These are phyloP conservation scores for Guadua angustifolia DNA, from an alignment of 176 grass and related monocot genomes.

Conservation along the genomic window DNA sequence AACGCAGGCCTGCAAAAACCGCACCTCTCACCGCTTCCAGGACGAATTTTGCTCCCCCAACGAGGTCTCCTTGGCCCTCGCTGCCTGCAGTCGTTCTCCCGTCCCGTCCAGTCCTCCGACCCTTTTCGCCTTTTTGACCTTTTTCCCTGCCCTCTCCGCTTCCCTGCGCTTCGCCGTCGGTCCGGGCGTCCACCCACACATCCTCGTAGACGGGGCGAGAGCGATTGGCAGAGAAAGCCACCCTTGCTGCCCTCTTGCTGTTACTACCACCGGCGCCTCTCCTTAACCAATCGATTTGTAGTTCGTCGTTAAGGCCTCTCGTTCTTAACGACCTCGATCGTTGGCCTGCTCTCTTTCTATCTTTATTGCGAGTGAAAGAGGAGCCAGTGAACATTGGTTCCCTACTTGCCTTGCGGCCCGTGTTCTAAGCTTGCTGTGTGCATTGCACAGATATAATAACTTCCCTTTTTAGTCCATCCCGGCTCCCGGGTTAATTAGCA, in stretches of 20 bases:
- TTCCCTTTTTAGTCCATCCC: neutral
- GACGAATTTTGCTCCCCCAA: no score
- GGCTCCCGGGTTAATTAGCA: neutral
- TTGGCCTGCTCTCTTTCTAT: neutral
- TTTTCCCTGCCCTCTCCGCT: no score
- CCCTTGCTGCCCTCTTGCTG: neutral
- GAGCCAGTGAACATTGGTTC: neutral
- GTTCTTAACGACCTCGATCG: neutral
- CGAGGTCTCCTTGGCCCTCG: no score
- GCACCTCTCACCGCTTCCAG: no score
- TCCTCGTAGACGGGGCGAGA: neutral
- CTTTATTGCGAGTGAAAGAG: neutral
- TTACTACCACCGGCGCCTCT: neutral
- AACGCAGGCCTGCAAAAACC: no score
- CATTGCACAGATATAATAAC: slow-evolving; percentile 11
- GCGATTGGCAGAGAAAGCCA: neutral
- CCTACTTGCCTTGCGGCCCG: neutral
- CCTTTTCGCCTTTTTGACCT: neutral
- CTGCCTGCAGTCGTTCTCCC: no score
- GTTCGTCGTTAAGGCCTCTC: neutral
- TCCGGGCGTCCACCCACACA: neutral
- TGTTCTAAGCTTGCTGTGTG: slow-evolving; percentile 20
- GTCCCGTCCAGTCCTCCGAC: no score
- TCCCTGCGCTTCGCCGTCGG: no score
- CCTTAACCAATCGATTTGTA: neutral